These are phyloP conservation scores for Cnidoscolus chayamansa DNA, from an alignment of 441 rosid genomes.

Conservation along the genomic window DNA sequence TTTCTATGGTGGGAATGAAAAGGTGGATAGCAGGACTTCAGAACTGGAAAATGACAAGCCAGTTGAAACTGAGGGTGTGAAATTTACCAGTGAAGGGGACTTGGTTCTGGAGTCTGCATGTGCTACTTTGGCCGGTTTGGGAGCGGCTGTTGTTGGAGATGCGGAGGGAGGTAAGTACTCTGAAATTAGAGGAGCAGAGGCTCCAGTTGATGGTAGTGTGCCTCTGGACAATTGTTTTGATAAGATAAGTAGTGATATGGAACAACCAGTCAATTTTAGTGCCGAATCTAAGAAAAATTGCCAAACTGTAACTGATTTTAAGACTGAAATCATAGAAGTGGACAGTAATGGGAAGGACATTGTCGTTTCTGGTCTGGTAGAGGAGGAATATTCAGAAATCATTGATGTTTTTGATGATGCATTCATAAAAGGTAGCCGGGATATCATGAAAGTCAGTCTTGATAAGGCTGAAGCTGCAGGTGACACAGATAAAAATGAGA, in stretches of 20 bases:
- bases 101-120: conserved; percentile 34
- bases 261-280: conserved; percentile 28
- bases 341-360: no score
- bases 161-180: conserved; percentile 32
- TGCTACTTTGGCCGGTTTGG: conserved; percentile 31
- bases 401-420: conserved; percentile 9
- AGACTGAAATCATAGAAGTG: conserved; percentile 21
- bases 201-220: conserved; percentile 21
- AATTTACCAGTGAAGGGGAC: conserved; percentile 35
- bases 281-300: conserved; percentile 26
- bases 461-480: conserved; percentile 7
- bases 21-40: conserved; percentile 15
- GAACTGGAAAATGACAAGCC: conserved; percentile 25
- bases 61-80: conserved; percentile 17
- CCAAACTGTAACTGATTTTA: conserved; percentile 1
- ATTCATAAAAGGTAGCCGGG: conserved; percentile 7
- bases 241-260: conserved; percentile 29
- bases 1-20: conserved; percentile 20
- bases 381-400: conserved; percentile 8
- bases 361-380: conserved; percentile 8
- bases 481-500: conserved; percentile 1
- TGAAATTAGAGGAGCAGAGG: conserved; percentile 34
- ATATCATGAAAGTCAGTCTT: conserved; percentile 15
- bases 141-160: conserved; percentile 45
- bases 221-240: conserved; percentile 51